A percentile compares a stretch with the other conserved stretches of the same genome.
Evolutionary conservation across 2,329 filamentous ascomycete species (phyloP).

Genomic region (Cytospora chrysosperma): DNA sequence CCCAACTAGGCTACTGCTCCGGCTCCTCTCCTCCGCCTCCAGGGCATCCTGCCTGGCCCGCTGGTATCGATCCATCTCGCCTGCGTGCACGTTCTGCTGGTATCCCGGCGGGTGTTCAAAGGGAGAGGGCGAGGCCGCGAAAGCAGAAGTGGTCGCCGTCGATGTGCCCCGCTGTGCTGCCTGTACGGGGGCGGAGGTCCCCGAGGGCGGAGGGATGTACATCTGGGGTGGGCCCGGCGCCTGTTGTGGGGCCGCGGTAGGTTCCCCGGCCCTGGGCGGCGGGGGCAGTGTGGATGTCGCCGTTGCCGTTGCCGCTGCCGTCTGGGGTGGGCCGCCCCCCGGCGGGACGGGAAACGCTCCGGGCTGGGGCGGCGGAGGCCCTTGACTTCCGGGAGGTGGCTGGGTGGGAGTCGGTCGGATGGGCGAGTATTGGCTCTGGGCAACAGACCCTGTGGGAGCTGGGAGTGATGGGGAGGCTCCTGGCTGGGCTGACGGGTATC

Average conservation of each 20-base stretch:
- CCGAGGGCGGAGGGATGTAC: conserved; percentile 46
- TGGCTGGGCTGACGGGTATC: conserved; percentile 46
- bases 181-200: conserved; percentile 30
- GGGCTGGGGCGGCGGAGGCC: conserved; percentile 57
- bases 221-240: conserved; percentile 48
- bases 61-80: conserved; percentile 51
- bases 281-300: conserved; percentile 42
- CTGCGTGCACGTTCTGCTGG: conserved; percentile 53
- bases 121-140: conserved; percentile 26
- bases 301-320: conserved; percentile 23
- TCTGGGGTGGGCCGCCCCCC: conserved; percentile 24
- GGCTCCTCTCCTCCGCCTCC: conserved; percentile 32
- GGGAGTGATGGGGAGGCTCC: conserved; percentile 47
- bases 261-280: conserved; percentile 52
- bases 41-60: conserved; percentile 40
- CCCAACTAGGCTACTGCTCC: conserved; percentile 9
- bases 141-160: conserved; percentile 27
- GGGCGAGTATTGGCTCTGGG: conserved; percentile 35
- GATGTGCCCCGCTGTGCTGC: conserved; percentile 43
- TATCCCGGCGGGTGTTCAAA: conserved; percentile 55
- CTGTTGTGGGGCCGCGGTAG: conserved; percentile 34
- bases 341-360: conserved; percentile 51
- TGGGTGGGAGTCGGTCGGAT: conserved; percentile 45
- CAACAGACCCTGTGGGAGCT: conserved; percentile 40
- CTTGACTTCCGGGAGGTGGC: conserved; percentile 31